A percentile compares a stretch with the other conserved stretches of the same genome.
phyloP scores from a whole-genome alignment of 495 filamentous ascomycete species.

The Tuber brumale region DNA sequence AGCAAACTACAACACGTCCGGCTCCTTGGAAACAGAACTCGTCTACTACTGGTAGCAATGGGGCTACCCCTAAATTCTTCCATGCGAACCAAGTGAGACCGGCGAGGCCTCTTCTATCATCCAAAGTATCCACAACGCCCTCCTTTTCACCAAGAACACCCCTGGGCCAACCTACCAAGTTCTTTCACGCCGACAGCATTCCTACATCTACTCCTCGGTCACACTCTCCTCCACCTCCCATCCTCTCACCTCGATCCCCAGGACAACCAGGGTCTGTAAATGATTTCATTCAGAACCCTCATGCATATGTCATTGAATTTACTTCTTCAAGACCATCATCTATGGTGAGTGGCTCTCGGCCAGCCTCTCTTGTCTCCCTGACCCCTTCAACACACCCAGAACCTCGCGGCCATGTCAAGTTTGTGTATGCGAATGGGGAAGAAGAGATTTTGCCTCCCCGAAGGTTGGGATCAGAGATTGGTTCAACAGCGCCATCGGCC shows the following conservation, averaged over 20 bases:
- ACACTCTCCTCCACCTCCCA: conserved; percentile 18
- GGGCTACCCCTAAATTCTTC: conserved; percentile 35
- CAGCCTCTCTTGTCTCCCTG: conserved; percentile 23
- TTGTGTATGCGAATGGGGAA: conserved; percentile 41
- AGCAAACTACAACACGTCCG: conserved; percentile 10
- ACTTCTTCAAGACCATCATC: conserved; percentile 33
- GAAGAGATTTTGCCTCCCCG: conserved; percentile 39
- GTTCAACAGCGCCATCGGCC: conserved; percentile 30
- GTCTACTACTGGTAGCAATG: conserved; percentile 10
- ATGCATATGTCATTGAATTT: conserved; percentile 27
- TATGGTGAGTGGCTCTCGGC: conserved; percentile 27
- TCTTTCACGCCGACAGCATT: conserved; percentile 39
- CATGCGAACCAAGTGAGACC: conserved; percentile 31
- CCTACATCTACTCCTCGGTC: conserved; percentile 24
- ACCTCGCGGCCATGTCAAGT: conserved; percentile 35
- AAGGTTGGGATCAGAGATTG: conserved; percentile 30
- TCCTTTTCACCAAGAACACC: conserved; percentile 14
- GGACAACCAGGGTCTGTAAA: conserved; percentile 10
- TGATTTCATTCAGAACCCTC: conserved; percentile 22
- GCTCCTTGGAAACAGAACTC: neutral
- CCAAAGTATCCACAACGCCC: conserved; percentile 8
- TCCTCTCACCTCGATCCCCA: conserved; percentile 20
- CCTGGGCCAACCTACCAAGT: conserved; percentile 28
- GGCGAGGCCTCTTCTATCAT: conserved; percentile 17
- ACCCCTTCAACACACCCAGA: conserved; percentile 22